Percentiles rank a stretch among this genome's conserved stretches.
Conservation (phyloP, 208 protist genomes). For the Acanthamoeba lenticulata region DNA sequence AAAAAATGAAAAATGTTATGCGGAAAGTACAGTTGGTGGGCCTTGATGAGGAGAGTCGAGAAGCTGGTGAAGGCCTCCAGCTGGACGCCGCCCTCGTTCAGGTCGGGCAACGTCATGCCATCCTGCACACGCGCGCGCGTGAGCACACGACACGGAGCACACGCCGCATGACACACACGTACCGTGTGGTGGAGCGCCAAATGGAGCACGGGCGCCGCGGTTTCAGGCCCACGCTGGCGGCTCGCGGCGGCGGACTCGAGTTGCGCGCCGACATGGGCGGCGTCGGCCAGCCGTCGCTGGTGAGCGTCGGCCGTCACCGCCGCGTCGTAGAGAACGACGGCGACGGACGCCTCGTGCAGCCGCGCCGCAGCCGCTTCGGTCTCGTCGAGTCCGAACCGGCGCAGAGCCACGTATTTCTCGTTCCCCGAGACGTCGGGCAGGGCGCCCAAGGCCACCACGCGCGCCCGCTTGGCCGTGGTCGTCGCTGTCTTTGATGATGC, state of each 20-base stretch:
- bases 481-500: neutral
- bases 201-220: neutral
- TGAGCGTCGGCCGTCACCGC: too few species aligned
- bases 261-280: neutral
- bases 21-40: neutral
- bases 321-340: neutral
- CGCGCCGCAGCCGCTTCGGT: neutral
- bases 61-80: neutral
- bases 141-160: neutral
- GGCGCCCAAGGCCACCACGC: neutral
- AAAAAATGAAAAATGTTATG: neutral
- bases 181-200: slow-evolving; percentile 44
- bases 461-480: neutral
- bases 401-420: slow-evolving; percentile 7
- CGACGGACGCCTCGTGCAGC: neutral
- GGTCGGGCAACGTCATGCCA: neutral
- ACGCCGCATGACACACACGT: neutral
- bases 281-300: neutral
- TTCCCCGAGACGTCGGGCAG: slow-evolving; percentile 11
- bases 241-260: neutral
- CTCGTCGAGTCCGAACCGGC: neutral
- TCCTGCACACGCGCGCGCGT: neutral
- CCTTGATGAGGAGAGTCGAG: slow-evolving; percentile 30
- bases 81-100: neutral
- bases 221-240: too few species aligned